A percentile compares a stretch with the other conserved stretches of the same genome.
Conservation (phyloP, 2,329 filamentous ascomycete genomes). For the Chaetomiaceae sp. region DNA sequence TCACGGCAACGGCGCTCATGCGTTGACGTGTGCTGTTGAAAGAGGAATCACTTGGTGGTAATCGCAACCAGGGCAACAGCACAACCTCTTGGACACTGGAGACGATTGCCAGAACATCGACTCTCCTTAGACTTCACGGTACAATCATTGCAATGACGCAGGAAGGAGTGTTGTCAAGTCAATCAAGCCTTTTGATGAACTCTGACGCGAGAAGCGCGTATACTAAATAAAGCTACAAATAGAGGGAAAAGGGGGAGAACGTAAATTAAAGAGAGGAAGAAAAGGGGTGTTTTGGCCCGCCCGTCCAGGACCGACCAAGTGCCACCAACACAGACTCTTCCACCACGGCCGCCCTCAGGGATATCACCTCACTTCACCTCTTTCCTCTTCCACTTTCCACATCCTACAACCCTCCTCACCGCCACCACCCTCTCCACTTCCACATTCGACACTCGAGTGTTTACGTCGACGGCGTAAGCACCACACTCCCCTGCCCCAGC, state of each 20-base stretch:
- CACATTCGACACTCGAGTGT: not conserved
- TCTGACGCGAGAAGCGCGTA: constrained; percentile 4
- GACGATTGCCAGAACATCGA: too few relatives aligned
- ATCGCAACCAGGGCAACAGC: not conserved
- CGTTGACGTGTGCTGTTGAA: too few relatives aligned
- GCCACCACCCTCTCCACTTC: not conserved
- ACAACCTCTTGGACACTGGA: not conserved
- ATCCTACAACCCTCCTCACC: not conserved
- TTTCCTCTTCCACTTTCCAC: not conserved
- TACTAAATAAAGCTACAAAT: constrained; percentile 3
- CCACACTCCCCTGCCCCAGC: constrained; percentile 21
- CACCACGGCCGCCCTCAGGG: not conserved
- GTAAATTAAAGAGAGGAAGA: constrained; percentile 12
- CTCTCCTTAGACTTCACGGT: too few relatives aligned
- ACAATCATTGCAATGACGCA: not conserved
- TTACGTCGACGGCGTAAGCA: constrained; percentile 19
- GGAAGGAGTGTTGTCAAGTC: constrained; percentile 2
- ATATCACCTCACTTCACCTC: too few relatives aligned
- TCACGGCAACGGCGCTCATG: too few relatives aligned
- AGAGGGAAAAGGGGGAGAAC: constrained; percentile 12
- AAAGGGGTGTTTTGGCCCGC: not conserved
- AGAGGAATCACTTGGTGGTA: too few relatives aligned
- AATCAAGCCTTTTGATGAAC: constrained; percentile 18
- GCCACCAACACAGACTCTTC: not conserved
- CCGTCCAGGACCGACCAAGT: too few relatives aligned